Percentiles rank a stretch among this genome's conserved stretches.
Conservation (phyloP, 163 green algal species). For the Chlorella variabilis region DNA sequence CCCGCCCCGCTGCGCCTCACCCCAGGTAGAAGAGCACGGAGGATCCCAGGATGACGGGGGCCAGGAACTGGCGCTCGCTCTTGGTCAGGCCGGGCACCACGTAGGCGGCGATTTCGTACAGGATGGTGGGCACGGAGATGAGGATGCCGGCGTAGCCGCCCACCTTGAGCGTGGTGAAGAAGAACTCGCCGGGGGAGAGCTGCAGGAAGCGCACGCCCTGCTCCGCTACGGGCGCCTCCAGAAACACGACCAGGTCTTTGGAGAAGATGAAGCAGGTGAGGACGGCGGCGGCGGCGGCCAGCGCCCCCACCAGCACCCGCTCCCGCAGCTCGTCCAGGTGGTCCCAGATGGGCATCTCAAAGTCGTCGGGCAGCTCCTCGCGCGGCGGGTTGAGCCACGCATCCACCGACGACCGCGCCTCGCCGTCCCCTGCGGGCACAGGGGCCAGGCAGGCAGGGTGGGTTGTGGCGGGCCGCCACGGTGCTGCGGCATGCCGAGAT, state of each 20-base stretch:
- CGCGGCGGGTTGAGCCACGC: slow-evolving; percentile 87
- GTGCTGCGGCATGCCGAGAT: too few relatives aligned
- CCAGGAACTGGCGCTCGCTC: slow-evolving; percentile 88
- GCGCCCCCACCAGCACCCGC: slow-evolving; percentile 48
- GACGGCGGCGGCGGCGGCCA: slow-evolving; percentile 76
- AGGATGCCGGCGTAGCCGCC: slow-evolving; percentile 95
- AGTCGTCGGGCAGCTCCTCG: slow-evolving; percentile 91
- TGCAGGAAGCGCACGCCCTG: slow-evolving; percentile 96
- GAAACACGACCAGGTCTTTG: slow-evolving; percentile 96
- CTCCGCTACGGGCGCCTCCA: slow-evolving; percentile 92
- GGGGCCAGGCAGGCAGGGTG: not conserved
- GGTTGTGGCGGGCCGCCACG: not conserved
- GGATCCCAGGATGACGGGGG: slow-evolving; percentile 95
- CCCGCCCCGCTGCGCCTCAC: slow-evolving; percentile 5
- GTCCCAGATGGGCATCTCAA: slow-evolving; percentile 97
- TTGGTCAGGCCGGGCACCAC: slow-evolving; percentile 94
- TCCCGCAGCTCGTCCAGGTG: slow-evolving; percentile 73
- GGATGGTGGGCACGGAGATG: slow-evolving; percentile 87
- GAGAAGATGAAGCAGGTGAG: slow-evolving; percentile 90
- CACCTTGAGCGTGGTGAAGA: slow-evolving; percentile 96
- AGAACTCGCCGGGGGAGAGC: slow-evolving; percentile 98
- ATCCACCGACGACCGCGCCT: slow-evolving; percentile 56
- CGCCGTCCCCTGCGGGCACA: not conserved
- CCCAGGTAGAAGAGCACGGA: slow-evolving; percentile 97
- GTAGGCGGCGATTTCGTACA: slow-evolving; percentile 98